Percentiles rank a stretch among this genome's conserved stretches.
phyloP scores from a whole-genome alignment of 495 filamentous ascomycete species.

The Pseudoneurospora amorphoporcata region DNA sequence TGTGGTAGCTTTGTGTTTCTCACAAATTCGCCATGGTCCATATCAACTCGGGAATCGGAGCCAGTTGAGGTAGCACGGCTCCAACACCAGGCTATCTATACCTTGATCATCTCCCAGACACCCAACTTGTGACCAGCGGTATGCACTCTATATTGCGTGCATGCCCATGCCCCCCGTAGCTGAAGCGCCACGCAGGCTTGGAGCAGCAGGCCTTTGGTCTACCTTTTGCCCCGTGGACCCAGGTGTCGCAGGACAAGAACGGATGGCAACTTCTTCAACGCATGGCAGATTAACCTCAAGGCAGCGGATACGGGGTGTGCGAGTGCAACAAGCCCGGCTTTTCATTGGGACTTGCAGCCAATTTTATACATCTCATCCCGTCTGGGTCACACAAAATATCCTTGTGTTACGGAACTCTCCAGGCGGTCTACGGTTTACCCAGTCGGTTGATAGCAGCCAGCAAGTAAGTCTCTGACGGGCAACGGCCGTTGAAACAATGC shows the following conservation, averaged over 20 bases:
- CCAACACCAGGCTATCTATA: not conserved
- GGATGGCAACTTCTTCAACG: not conserved
- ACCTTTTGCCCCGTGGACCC: not conserved
- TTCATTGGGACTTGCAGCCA: not conserved
- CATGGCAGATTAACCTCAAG: not conserved
- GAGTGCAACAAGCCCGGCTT: not conserved
- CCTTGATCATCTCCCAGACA: not conserved
- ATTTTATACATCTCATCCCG: not conserved
- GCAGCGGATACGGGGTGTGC: not conserved
- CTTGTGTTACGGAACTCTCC: not conserved
- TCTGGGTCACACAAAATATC: not conserved
- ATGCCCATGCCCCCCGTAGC: not conserved
- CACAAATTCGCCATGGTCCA: not conserved
- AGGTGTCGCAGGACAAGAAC: not conserved
- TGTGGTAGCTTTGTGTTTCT: not conserved
- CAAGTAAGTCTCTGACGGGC: constrained; percentile 1
- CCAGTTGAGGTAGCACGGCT: not conserved
- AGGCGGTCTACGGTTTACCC: not conserved
- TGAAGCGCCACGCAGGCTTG: not conserved
- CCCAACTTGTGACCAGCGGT: not conserved
- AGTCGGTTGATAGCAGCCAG: not conserved
- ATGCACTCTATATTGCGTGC: not conserved
- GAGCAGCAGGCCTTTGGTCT: not conserved
- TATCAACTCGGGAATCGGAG: not conserved
- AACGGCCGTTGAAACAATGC: constrained; percentile 2